phyloP scores from a whole-genome alignment of 345 rosid species.

The Anacardium occidentale region DNA sequence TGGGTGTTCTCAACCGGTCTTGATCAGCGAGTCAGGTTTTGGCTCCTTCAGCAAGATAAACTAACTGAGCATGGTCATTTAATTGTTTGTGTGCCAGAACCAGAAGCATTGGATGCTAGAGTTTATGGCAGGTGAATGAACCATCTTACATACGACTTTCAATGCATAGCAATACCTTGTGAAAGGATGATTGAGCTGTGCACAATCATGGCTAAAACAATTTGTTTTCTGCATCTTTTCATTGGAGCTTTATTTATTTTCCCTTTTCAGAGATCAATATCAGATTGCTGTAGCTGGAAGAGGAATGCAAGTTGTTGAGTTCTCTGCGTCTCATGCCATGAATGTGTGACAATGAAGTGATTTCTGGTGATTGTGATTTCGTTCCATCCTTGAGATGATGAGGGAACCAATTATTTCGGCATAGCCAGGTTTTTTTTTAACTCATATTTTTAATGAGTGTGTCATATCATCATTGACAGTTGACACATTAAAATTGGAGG shows the following conservation, averaged over 20 bases:
- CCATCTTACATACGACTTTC: constrained; percentile 5
- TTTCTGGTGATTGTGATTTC: not conserved
- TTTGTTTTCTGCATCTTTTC: not conserved
- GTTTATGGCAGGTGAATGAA: constrained; percentile 56
- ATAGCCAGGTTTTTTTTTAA: not conserved
- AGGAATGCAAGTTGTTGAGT: constrained; percentile 85
- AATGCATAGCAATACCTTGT: not conserved
- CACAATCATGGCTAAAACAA: not conserved
- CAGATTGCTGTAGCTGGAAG: constrained; percentile 88
- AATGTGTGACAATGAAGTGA: constrained; percentile 5
- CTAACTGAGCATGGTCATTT: constrained; percentile 52
- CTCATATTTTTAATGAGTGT: not conserved
- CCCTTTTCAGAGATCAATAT: constrained; percentile 51
- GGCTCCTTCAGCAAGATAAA: constrained; percentile 51
- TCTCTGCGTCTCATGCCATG: constrained; percentile 23
- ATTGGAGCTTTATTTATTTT: not conserved
- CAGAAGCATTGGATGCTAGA: constrained; percentile 83
- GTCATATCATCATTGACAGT: not conserved
- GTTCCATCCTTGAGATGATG: not conserved
- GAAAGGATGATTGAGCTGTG: not conserved
- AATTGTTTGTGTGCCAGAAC: constrained; percentile 79
- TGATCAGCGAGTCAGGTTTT: constrained; percentile 92
- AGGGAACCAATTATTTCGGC: constrained; percentile 4
- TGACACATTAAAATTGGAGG: not conserved
- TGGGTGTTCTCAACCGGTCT: constrained; percentile 97